Conservation (phyloP, 2,329 filamentous ascomycete species). For the Colletotrichum somersetense region DNA sequence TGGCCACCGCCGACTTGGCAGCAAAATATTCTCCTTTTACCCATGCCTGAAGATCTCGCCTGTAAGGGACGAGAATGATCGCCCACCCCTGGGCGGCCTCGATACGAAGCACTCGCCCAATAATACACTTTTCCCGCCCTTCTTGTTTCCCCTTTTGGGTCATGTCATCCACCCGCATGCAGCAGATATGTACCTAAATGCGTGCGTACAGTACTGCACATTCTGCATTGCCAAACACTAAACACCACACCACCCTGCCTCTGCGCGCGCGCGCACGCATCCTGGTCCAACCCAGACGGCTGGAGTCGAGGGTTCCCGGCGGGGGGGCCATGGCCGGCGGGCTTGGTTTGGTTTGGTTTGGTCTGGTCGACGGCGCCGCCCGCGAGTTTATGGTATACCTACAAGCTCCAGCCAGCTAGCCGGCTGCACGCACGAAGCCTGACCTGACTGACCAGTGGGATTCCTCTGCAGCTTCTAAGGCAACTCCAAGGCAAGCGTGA, state of each 20-base stretch:
- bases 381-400: background rate
- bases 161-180: background rate
- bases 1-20: background rate
- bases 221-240: no score
- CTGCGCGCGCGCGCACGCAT: background rate
- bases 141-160: background rate
- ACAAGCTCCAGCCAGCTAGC: background rate
- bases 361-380: background rate
- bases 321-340: background rate
- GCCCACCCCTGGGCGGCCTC: background rate
- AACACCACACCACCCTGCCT: background rate
- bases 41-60: conserved; percentile 2
- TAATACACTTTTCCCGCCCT: background rate
- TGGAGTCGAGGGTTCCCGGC: conserved; percentile 2
- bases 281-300: conserved; percentile 4
- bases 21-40: background rate
- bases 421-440: no score
- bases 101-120: background rate
- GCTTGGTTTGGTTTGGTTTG: no score
- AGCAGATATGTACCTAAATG: no score
- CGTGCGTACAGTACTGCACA: background rate
- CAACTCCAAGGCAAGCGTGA: background rate
- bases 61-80: conserved; percentile 4
- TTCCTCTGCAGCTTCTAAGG: no score
- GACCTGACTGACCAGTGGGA: no score